Base-by-base conservation (phyloP, 2,329 filamentous ascomycete genomes). In the Fusarium clavum region DNA sequence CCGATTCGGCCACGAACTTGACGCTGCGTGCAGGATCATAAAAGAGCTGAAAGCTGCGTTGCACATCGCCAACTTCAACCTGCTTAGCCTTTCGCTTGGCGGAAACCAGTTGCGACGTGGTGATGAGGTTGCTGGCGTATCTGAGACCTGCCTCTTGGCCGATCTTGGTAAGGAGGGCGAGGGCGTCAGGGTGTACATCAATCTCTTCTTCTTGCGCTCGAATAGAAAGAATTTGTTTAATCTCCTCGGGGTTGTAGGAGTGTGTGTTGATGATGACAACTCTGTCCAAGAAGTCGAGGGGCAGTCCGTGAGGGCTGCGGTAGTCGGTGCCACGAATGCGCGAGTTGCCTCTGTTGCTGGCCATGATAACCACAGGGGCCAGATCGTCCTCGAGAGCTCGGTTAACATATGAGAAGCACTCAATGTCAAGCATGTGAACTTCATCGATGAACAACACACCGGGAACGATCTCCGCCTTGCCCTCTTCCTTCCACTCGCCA, bases 351-450 rank as follows among this genome's bases (percentile, higher is more conserved):
- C 96, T 88, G 84, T 99, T 99, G 86, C 93, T 97, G 57, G 96
- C 96, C 96, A 99, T 99, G 82, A 99, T 99, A 80, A 99, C 94
- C 71, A 99, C 94, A 41, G 96, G 96, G 2, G 96, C 94, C 32
- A 99, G 87, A 76, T 98, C 94, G 65, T 94, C 94, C 82, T 99
- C 96, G 46, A 99, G 86, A 1, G 96, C 96, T 55, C 96, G 92
- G 85, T 99, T 99, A 86, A 99, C 92, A 85, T 97, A 99, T 46
- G 94, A 97, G 85, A 97, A 99, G 84, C 95, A 98, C 82, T 99
- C 96, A 71, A 98, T 98, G 80, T 99, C 96, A 61, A 99, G 92
- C 95, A 99, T 98, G 85, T 99, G 96, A 8, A 99, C 95, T 83
- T 99, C 96, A 77, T 99, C 96, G 77, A 99, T 97, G 85, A 99